phyloP scores from a whole-genome alignment of 805 yeast species.

The Ogataea pignaliae region DNA sequence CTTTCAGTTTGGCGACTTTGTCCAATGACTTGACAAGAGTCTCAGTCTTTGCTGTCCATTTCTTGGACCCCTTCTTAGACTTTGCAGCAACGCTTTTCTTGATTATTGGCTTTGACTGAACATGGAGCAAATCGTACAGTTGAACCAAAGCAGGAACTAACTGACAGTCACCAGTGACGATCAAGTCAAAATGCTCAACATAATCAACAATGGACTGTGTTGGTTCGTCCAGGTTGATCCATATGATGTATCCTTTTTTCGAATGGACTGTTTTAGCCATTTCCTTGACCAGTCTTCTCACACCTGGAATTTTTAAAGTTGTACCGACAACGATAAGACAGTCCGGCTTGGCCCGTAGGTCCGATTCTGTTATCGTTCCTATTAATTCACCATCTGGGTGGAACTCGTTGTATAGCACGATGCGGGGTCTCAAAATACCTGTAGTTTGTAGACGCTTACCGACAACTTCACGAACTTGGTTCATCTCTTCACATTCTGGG shows the following conservation, averaged over 20 bases:
- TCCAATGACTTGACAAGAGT: background rate
- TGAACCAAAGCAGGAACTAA: conserved; percentile 35
- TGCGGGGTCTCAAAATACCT: conserved; percentile 61
- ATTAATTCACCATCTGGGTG: conserved; percentile 89
- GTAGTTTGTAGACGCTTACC: conserved; percentile 63
- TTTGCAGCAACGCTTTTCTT: background rate
- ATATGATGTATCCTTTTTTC: conserved; percentile 54
- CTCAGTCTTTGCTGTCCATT: background rate
- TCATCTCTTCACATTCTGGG: conserved; percentile 58
- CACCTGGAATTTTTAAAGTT: conserved; percentile 76
- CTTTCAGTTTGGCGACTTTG: background rate
- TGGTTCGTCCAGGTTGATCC: conserved; percentile 59
- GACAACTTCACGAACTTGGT: conserved; percentile 48
- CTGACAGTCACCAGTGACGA: conserved; percentile 66
- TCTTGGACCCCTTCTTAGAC: background rate
- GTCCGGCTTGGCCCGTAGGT: conserved; percentile 64
- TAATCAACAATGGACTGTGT: conserved; percentile 43
- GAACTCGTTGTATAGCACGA: conserved; percentile 66
- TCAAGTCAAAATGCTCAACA: conserved; percentile 50
- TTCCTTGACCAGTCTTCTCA: conserved; percentile 55
- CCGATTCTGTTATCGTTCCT: conserved; percentile 68
- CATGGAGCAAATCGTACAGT: conserved; percentile 18
- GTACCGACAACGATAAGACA: conserved; percentile 82
- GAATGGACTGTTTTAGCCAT: conserved; percentile 54
- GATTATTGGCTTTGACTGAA: conserved; percentile 7